A percentile compares a stretch with the other conserved stretches of the same genome.
phyloP scores from a whole-genome alignment of 2,329 filamentous ascomycete species.

The Ophiosphaerella herpotricha region DNA sequence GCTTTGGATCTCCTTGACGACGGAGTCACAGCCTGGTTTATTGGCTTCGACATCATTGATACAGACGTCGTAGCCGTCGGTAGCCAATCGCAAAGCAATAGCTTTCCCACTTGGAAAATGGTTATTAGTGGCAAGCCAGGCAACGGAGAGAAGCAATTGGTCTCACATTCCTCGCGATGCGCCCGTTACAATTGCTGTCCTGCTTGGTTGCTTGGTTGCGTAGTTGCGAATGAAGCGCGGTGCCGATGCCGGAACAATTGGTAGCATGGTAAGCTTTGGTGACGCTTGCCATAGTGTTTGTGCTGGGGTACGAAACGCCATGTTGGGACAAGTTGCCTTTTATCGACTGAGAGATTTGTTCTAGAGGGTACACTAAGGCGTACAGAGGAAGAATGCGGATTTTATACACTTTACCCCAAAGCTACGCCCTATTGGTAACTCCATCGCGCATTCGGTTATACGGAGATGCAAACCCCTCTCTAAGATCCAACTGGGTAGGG shows the following conservation, averaged over 20 bases:
- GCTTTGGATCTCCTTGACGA: slow-evolving; percentile 58
- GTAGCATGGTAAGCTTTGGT: slow-evolving; percentile 11
- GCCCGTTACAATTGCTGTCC: slow-evolving; percentile 47
- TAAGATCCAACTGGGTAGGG: slow-evolving; percentile 7
- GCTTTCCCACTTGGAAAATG: slow-evolving; percentile 58
- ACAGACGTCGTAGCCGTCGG: slow-evolving; percentile 69
- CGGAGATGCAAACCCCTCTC: slow-evolving; percentile 38
- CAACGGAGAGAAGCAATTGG: neutral
- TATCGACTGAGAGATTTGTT: neutral
- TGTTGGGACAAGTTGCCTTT: slow-evolving; percentile 2
- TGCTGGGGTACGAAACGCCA: slow-evolving; percentile 29
- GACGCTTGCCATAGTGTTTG: slow-evolving; percentile 27
- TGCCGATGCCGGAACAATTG: slow-evolving; percentile 15
- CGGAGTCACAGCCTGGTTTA: slow-evolving; percentile 56
- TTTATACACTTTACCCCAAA: neutral
- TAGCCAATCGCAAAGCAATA: slow-evolving; percentile 66
- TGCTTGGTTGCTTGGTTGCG: slow-evolving; percentile 21
- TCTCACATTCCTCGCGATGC: slow-evolving; percentile 46
- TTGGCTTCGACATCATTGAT: slow-evolving; percentile 66
- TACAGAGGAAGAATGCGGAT: neutral
- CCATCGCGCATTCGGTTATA: slow-evolving; percentile 20
- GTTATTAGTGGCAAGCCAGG: slow-evolving; percentile 1
- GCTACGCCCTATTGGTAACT: neutral
- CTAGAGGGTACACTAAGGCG: neutral
- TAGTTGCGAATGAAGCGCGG: slow-evolving; percentile 32